Evolutionary conservation across 805 yeast species (phyloP).

Genomic region (Hyphopichia homilentoma): DNA sequence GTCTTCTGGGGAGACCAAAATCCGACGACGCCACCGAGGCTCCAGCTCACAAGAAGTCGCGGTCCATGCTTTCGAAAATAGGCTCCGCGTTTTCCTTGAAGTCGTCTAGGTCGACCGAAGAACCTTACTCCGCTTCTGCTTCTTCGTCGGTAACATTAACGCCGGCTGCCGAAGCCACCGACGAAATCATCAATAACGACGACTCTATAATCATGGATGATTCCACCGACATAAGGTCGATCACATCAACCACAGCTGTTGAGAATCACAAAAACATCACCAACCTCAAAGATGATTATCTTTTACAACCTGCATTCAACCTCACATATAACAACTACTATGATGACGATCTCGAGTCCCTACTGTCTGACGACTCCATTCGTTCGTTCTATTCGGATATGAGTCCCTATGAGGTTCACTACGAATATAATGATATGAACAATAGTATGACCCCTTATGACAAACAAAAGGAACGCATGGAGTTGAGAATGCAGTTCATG

Average conservation of each 20-base stretch:
- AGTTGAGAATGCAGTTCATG: conserved; percentile 35
- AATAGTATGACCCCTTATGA: conserved; percentile 7
- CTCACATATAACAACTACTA: conserved; percentile 8
- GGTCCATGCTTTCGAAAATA: conserved; percentile 5
- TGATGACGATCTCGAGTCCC: conserved; percentile 11
- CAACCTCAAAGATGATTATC: conserved; percentile 26
- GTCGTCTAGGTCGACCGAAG: conserved; percentile 9
- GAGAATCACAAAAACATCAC: no score
- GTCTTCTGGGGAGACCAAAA: conserved; percentile 2
- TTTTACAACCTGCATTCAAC: conserved; percentile 11
- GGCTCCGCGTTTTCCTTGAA: conserved; percentile 11
- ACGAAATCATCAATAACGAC: background rate
- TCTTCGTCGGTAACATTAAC: conserved; percentile 1
- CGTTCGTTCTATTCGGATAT: conserved; percentile 16
- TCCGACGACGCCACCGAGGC: background rate
- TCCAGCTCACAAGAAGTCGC: conserved; percentile 4
- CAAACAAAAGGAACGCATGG: conserved; percentile 33
- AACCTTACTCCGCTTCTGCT: background rate
- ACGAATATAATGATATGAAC: conserved; percentile 3
- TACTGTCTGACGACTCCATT: conserved; percentile 14
- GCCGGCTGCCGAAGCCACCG: background rate
- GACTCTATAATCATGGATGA: background rate
- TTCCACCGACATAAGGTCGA: conserved; percentile 1
- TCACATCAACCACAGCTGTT: no score
- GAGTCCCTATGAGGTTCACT: conserved; percentile 5